phyloP scores from a whole-genome alignment of 495 filamentous ascomycete genomes.

The Penicillium maclennaniae region DNA sequence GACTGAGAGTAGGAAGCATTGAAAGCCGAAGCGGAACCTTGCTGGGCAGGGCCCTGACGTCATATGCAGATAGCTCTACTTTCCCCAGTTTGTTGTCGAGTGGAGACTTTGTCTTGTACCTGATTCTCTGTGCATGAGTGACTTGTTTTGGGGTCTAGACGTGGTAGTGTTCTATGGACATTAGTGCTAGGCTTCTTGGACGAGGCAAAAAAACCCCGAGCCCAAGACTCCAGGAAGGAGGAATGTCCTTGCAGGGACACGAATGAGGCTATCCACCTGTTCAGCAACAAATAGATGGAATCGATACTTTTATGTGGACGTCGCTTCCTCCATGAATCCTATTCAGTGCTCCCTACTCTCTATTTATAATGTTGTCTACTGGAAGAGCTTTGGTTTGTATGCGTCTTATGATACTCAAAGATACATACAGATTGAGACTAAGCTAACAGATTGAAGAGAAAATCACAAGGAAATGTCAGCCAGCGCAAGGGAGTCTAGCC shows the following conservation, averaged over 20 bases:
- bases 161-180: too few species aligned
- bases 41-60: constrained; percentile 5
- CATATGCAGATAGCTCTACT: neutral
- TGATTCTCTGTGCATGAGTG: neutral
- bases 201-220: neutral
- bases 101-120: neutral
- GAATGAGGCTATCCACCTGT: neutral
- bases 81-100: neutral
- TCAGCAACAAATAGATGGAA: neutral
- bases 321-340: neutral
- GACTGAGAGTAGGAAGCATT: neutral
- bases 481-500: constrained; percentile 20
- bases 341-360: neutral
- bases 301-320: neutral
- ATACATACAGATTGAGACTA: constrained; percentile 26
- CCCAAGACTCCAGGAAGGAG: neutral
- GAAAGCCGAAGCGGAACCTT: neutral
- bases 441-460: constrained; percentile 18
- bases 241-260: neutral
- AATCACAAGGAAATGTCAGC: constrained; percentile 23
- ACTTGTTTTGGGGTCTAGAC: neutral
- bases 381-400: constrained; percentile 9
- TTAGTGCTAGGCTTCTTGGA: neutral
- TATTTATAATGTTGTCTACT: neutral
- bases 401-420: constrained; percentile 18